Evolutionary conservation across 345 rosid genomes (phyloP).

Genomic region (Microthlaspi erraticum): DNA sequence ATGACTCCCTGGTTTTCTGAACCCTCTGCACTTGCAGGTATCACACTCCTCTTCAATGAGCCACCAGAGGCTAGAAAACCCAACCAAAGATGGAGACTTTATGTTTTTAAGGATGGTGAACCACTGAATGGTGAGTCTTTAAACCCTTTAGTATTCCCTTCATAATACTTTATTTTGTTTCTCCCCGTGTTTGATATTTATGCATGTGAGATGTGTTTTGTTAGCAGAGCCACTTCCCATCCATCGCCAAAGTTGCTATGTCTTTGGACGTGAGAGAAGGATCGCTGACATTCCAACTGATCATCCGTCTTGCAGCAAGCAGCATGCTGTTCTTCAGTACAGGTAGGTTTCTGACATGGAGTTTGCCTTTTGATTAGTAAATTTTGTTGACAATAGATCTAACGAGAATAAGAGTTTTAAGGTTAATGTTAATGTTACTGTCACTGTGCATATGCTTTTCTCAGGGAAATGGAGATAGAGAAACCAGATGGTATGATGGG

Average conservation of each 20-base stretch:
- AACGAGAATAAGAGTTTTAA: background rate
- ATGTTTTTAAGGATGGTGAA: constrained; percentile 90
- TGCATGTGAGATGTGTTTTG: constrained; percentile 25
- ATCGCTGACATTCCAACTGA: constrained; percentile 94
- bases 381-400: constrained; percentile 1
- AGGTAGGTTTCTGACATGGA: constrained; percentile 53
- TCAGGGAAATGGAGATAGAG: constrained; percentile 82
- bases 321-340: constrained; percentile 93
- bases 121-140: constrained; percentile 68
- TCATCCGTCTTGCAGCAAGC: constrained; percentile 99
- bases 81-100: constrained; percentile 82
- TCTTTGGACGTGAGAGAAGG: constrained; percentile 95
- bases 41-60: constrained; percentile 84
- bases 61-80: constrained; percentile 96
- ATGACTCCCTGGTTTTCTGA: constrained; percentile 25
- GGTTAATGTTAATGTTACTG: constrained; percentile 22
- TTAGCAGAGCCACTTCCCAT: constrained; percentile 87
- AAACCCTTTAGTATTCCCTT: constrained; percentile 11
- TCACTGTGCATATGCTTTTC: constrained; percentile 33
- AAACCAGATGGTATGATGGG: constrained; percentile 69
- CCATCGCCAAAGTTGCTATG: constrained; percentile 96
- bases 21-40: constrained; percentile 63
- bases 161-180: background rate
- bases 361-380: constrained; percentile 20
- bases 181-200: background rate